Evolutionary conservation across 345 rosid genomes (phyloP), one percentile per base, ranked within the genome.

Genomic region (Arabidopsis suecica): DNA sequence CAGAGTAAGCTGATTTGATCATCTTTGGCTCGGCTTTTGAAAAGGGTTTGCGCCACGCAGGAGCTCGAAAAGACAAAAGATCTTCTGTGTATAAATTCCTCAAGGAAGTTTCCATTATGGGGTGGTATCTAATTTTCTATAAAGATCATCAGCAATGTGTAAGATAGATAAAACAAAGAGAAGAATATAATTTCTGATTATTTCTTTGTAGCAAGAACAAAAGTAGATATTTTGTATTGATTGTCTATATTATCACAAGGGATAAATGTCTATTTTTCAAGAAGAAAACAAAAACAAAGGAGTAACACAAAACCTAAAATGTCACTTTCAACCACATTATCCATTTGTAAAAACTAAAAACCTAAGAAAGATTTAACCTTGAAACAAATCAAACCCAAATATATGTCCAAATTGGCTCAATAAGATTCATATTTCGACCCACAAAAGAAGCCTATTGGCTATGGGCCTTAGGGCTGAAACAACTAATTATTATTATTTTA

Each of bases 141-240:
- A 44, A 50, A 66, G 36, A 59, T 40, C 67, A 59, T 59, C 47
- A 59, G 16, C 47, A 67, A 59, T 75, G 68, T 75, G 61, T 75
- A 59, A 37, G 65, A n/a, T 69, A 12, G 34, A 34, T 20, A 61
- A 22, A 61, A 9, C 55, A 38, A 48, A 51, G 55, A 49, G 33
- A 30, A 10, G 32, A 56, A 16, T 5, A 28, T 1, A 3, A 3
- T 3, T 36, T 36, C 50, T 47, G 4, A 3, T 54, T 65, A 44
- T n/a, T 33, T 74, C 58, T 49, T 56, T 65, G 59, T 74, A 74
- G 32, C 28, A 41, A 1, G 12, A 54, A 63, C 34, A 8, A 41
- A 32, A 47, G 9, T 7, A 47, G 59, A 36, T 38, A 47, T 56
- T 48, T 74, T 47, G 66, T 65, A 45, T 41, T 65, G 18, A 65